These are phyloP conservation scores for Nicotiana sylvestris DNA, from an alignment of 257 asterid genomes.

Conservation along the genomic window DNA sequence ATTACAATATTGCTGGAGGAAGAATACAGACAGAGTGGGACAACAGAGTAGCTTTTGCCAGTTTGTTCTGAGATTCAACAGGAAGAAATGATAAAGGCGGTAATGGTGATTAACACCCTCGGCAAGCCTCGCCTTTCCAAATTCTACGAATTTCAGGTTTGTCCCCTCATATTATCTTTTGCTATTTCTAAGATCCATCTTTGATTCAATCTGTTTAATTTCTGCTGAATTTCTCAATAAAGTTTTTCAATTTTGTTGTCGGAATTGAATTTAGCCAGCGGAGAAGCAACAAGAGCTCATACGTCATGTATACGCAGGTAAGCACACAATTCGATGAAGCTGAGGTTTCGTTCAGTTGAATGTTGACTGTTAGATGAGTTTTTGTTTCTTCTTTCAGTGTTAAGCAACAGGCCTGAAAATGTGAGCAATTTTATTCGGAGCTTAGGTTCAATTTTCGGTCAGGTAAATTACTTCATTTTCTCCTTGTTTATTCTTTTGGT, in stretches of 20 bases:
- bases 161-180: neutral
- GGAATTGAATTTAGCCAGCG: constrained; percentile 15
- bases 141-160: constrained; percentile 33
- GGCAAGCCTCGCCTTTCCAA: constrained; percentile 34
- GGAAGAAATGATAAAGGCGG: constrained; percentile 30
- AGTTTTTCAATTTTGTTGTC: neutral
- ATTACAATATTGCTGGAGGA: neutral
- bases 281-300: constrained; percentile 30
- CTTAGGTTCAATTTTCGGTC: constrained; percentile 22
- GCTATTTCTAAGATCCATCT: neutral
- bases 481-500: neutral
- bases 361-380: neutral
- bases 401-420: constrained; percentile 27
- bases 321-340: neutral
- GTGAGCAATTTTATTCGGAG: constrained; percentile 30
- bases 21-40: neutral
- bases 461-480: constrained; percentile 19
- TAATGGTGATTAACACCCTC: constrained; percentile 29
- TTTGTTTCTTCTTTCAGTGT: constrained; percentile 14
- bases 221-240: neutral
- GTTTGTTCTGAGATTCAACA: neutral
- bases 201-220: neutral
- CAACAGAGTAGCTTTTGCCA: neutral
- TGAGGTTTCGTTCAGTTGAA: neutral
- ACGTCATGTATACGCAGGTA: constrained; percentile 32